Evolutionary conservation across 2,329 filamentous ascomycete species (phyloP), one percentile per base, ranked within the genome.

Genomic region (Diaporthe citri): DNA sequence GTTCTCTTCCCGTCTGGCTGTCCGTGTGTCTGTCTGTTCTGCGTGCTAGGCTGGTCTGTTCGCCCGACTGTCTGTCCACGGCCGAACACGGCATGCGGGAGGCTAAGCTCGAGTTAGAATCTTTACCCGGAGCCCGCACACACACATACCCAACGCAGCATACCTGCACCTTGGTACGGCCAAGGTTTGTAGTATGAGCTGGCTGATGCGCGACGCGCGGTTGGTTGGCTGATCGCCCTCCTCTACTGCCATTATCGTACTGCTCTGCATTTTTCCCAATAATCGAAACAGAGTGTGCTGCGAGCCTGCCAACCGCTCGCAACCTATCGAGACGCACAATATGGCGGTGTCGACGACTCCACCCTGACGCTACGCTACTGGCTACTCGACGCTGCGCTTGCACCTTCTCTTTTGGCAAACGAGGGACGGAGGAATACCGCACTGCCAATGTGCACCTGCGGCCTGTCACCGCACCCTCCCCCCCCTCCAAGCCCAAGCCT

Each of bases 61-160:
- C 31, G 4, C 41, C 39, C 59, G 59, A 4, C 25, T 28, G n/a
- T 20, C 39, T 39, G 59, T 64, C 8, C 64, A 55, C 48, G 34
- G 64, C 9, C 59, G 59, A 46, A 15, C 64, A 41, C 48, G 34
- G 64, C 9, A 22, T 12, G 48, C 8, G 22, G 31, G 64, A 41
- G 34, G 34, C 64, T 69, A 69, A 13, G 34, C 64, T 69, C 64
- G 46, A 69, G 46, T 41, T 25, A 69, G 64, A 41, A 55, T 69
- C 48, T 55, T 39, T 55, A 55, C 46, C 64, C 64, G 64, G 34
- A 41, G 48, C 48, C 64, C 48, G 55, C 64, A 55, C 64, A 69
- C 64, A 69, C 60, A 25, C n/a, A 64, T 7, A 20, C 2, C 60
- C 60, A 51, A 34, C 60, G 22, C 60, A 7, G 31, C 28, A 31